Percentiles rank a stretch among this genome's conserved stretches.
Conservation (phyloP, 768 basidiomycete species). For the Suillus brevipes region DNA sequence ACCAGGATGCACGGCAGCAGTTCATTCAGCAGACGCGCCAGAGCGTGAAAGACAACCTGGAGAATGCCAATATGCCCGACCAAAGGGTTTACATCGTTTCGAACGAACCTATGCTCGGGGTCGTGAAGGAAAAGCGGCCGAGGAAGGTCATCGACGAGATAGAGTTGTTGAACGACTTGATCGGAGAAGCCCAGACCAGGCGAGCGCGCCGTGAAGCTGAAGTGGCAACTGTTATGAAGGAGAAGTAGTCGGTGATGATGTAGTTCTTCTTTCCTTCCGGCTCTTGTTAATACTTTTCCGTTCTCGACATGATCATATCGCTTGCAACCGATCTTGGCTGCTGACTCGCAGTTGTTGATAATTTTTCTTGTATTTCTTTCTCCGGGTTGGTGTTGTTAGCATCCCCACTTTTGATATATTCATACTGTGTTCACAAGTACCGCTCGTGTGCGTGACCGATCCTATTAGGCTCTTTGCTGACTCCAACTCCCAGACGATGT, state of each 20-base stretch:
- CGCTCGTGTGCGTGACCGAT: neutral
- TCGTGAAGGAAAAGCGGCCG: constrained; percentile 29
- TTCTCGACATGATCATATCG: neutral
- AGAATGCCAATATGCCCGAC: constrained; percentile 26
- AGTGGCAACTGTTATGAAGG: neutral
- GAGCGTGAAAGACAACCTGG: constrained; percentile 27
- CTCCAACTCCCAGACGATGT: neutral
- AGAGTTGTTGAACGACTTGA: constrained; percentile 26
- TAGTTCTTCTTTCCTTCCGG: neutral
- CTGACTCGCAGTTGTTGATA: neutral
- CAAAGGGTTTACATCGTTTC: constrained; percentile 33
- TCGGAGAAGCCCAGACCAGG: constrained; percentile 18
- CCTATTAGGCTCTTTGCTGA: neutral
- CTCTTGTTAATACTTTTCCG: neutral
- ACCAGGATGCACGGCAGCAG: constrained; percentile 28
- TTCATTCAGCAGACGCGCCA: constrained; percentile 29
- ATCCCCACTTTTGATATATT: neutral
- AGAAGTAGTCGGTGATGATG: neutral
- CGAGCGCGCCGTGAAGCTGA: neutral
- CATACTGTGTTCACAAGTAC: neutral
- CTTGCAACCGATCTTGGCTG: neutral
- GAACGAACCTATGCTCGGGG: constrained; percentile 22
- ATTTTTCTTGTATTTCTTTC: neutral
- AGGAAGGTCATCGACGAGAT: constrained; percentile 31
- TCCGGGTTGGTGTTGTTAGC: neutral